These are phyloP conservation scores for Fusarium tuaranense DNA, from an alignment of 2,329 filamentous ascomycete species.

Conservation along the genomic window DNA sequence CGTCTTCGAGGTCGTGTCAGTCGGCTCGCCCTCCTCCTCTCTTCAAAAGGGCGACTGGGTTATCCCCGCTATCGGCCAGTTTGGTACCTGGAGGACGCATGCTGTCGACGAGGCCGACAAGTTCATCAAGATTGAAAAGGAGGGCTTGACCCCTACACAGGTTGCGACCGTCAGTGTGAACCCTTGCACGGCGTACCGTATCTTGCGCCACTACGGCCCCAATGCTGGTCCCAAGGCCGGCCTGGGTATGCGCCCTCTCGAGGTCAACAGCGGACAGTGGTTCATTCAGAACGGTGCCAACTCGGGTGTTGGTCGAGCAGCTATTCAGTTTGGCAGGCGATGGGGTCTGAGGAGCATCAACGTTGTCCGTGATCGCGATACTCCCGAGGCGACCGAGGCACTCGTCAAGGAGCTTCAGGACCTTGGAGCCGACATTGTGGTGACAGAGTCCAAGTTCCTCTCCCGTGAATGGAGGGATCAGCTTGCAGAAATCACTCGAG, in stretches of 20 bases:
- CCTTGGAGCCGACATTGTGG: constrained; percentile 68
- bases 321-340: constrained; percentile 85
- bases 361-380: constrained; percentile 80
- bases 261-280: constrained; percentile 77
- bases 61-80: constrained; percentile 83
- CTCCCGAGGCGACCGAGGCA: constrained; percentile 71
- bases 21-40: constrained; percentile 66
- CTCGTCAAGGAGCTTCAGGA: constrained; percentile 63
- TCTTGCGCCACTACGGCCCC: constrained; percentile 83
- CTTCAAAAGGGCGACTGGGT: constrained; percentile 90
- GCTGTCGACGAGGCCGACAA: constrained; percentile 70
- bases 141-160: constrained; percentile 79
- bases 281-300: constrained; percentile 98
- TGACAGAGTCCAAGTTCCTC: constrained; percentile 67
- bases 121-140: constrained; percentile 77
- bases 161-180: constrained; percentile 92
- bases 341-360: constrained; percentile 96
- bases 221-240: constrained; percentile 58
- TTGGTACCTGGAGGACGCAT: constrained; percentile 97
- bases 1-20: constrained; percentile 86
- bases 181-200: constrained; percentile 92
- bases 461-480: constrained; percentile 70
- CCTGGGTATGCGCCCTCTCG: constrained; percentile 59
- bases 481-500: constrained; percentile 74
- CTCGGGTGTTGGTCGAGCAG: constrained; percentile 89